phyloP scores from a whole-genome alignment of 2,329 filamentous ascomycete genomes.

The Aspergillus sp. region DNA sequence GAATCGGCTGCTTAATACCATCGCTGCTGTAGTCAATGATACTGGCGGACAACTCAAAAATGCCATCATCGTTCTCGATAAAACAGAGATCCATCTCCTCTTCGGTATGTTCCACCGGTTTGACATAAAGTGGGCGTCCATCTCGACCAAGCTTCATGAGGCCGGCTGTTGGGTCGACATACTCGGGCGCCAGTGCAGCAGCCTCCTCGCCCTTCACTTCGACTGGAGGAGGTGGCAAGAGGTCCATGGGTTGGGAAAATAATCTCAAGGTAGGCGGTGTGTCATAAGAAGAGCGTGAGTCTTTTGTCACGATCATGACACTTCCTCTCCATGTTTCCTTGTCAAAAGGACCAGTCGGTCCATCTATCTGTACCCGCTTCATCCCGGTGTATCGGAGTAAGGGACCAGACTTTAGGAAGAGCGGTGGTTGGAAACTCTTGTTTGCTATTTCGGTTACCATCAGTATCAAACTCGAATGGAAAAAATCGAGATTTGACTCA shows the following conservation, averaged over 20 bases:
- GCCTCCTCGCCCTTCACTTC: slow-evolving; percentile 59
- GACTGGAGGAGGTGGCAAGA: slow-evolving; percentile 72
- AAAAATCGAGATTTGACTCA: slow-evolving; percentile 10
- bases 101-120: slow-evolving; percentile 80
- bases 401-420: slow-evolving; percentile 87
- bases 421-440: slow-evolving; percentile 73
- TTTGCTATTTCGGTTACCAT: slow-evolving; percentile 39
- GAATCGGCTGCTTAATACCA: slow-evolving; percentile 36
- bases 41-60: slow-evolving; percentile 66
- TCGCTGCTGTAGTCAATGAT: slow-evolving; percentile 37
- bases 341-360: slow-evolving; percentile 42
- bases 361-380: slow-evolving; percentile 46
- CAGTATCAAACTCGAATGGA: not conserved
- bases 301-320: slow-evolving; percentile 90
- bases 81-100: slow-evolving; percentile 73
- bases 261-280: slow-evolving; percentile 71
- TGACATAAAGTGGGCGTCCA: slow-evolving; percentile 81
- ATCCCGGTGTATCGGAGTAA: slow-evolving; percentile 86
- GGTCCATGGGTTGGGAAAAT: slow-evolving; percentile 80
- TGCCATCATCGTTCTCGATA: slow-evolving; percentile 72
- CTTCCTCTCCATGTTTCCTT: slow-evolving; percentile 88
- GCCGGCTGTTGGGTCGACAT: slow-evolving; percentile 84
- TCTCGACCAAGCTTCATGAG: slow-evolving; percentile 79
- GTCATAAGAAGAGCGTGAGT: slow-evolving; percentile 77
- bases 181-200: slow-evolving; percentile 64